Percentiles rank a stretch among this genome's conserved stretches.
Conservation (phyloP, 2,329 filamentous ascomycete species). For the Myriosclerotinia duriaeana region DNA sequence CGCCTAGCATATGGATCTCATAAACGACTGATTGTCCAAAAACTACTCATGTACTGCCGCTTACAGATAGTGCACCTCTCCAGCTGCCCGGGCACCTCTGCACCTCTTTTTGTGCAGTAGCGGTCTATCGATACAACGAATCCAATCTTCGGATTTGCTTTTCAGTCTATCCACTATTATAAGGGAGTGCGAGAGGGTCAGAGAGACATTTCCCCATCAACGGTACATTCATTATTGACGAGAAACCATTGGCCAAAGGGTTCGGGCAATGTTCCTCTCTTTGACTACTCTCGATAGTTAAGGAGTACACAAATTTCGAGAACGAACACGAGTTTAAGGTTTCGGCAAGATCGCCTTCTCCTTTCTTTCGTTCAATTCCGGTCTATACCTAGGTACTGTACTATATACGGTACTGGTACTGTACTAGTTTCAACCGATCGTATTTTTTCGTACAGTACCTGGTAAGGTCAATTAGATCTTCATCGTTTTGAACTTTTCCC, state of each 20-base stretch:
- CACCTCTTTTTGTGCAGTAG: constrained; percentile 1
- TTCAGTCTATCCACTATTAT: constrained; percentile 3
- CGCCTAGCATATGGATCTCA: not conserved
- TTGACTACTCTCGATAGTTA: not conserved
- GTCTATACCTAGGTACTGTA: not conserved
- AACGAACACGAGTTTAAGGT: not conserved
- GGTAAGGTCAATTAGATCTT: constrained; percentile 4
- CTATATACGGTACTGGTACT: not conserved
- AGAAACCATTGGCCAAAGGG: constrained; percentile 2
- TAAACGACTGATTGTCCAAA: not conserved
- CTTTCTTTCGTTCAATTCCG: not conserved
- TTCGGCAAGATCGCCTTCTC: constrained; percentile 3
- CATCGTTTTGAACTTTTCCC: not conserved
- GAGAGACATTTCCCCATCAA: constrained; percentile 1
- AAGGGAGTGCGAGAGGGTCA: not conserved
- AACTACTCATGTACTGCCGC: not conserved
- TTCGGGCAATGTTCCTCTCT: not conserved
- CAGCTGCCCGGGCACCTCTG: not conserved
- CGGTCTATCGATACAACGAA: constrained; percentile 17
- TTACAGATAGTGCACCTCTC: not conserved
- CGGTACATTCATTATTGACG: not conserved
- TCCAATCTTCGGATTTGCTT: not conserved
- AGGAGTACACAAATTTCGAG: not conserved
- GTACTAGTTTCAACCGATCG: not conserved
- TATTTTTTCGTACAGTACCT: not conserved